Conservation (phyloP, 305 asterid species). For the Fraxinus ornus region DNA sequence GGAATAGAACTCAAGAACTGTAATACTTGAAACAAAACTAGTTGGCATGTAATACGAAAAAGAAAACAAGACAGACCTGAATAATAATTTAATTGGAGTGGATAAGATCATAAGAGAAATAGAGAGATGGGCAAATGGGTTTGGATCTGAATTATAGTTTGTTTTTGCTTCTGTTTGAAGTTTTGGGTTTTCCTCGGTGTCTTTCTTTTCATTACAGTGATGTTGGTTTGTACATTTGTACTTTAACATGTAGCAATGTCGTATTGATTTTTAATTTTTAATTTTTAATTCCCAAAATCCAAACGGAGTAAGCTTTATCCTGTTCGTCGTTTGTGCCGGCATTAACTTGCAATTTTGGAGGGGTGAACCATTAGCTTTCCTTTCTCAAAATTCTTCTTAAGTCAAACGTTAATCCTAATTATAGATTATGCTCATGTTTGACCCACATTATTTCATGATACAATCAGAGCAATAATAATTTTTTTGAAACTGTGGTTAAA, state of each 20-base stretch:
- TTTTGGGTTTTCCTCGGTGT: slow-evolving; percentile 15
- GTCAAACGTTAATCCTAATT: background rate
- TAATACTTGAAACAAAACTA: background rate
- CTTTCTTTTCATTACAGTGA: background rate
- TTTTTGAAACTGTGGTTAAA: too few relatives aligned
- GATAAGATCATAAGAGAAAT: slow-evolving; percentile 8
- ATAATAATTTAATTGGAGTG: background rate
- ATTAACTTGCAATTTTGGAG: background rate
- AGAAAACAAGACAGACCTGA: background rate
- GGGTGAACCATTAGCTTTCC: background rate
- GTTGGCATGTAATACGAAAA: background rate
- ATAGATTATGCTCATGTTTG: background rate
- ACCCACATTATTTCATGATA: background rate
- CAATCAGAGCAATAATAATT: too few relatives aligned
- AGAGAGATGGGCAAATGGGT: background rate
- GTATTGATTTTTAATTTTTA: background rate
- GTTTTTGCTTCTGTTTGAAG: background rate
- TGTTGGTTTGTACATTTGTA: slow-evolving; percentile 34
- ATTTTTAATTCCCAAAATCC: background rate
- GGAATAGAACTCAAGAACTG: background rate
- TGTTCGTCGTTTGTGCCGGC: background rate
- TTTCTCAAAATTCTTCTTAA: background rate
- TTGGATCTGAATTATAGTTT: slow-evolving; percentile 9
- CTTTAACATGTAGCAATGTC: slow-evolving; percentile 31
- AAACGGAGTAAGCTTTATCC: background rate